These are phyloP conservation scores for Auricularia cornea DNA, from an alignment of 768 basidiomycete species.

Conservation along the genomic window DNA sequence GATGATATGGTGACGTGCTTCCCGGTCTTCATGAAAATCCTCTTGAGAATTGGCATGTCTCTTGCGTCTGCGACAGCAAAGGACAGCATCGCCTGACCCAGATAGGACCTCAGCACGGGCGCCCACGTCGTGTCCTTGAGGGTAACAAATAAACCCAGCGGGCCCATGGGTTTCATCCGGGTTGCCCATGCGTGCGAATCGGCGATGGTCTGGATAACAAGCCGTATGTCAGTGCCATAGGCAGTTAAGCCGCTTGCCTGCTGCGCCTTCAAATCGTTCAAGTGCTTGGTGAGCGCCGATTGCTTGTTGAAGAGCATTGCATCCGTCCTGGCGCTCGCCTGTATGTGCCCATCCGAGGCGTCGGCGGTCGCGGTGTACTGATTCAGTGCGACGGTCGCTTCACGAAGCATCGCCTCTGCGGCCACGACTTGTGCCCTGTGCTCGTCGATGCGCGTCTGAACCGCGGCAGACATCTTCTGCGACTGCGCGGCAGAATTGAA, in stretches of 20 bases:
- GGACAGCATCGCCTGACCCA: conserved; percentile 50
- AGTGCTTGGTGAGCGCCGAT: conserved; percentile 39
- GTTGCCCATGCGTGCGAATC: conserved; percentile 53
- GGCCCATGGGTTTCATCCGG: conserved; percentile 56
- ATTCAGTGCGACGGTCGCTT: not conserved
- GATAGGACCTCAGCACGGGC: conserved; percentile 49
- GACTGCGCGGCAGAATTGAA: not conserved
- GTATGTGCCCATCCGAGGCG: not conserved
- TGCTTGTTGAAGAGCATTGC: conserved; percentile 27
- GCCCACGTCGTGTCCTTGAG: conserved; percentile 67
- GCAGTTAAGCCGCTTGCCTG: conserved; percentile 51
- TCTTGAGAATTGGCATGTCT: conserved; percentile 53
- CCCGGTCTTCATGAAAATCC: conserved; percentile 41
- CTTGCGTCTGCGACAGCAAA: conserved; percentile 70
- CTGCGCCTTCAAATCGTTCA: conserved; percentile 38
- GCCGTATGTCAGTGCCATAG: conserved; percentile 56
- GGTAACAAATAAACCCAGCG: conserved; percentile 71
- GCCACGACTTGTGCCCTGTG: not conserved
- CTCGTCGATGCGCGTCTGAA: not conserved
- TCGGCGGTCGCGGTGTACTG: not conserved
- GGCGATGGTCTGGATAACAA: conserved; percentile 45
- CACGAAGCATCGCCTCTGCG: not conserved
- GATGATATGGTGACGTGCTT: conserved; percentile 43
- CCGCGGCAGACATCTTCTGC: not conserved
- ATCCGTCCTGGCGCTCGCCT: not conserved